Evolutionary conservation across 345 rosid species (phyloP), one percentile per base, ranked within the genome.

Genomic region (Eucalyptus dawsonii): DNA sequence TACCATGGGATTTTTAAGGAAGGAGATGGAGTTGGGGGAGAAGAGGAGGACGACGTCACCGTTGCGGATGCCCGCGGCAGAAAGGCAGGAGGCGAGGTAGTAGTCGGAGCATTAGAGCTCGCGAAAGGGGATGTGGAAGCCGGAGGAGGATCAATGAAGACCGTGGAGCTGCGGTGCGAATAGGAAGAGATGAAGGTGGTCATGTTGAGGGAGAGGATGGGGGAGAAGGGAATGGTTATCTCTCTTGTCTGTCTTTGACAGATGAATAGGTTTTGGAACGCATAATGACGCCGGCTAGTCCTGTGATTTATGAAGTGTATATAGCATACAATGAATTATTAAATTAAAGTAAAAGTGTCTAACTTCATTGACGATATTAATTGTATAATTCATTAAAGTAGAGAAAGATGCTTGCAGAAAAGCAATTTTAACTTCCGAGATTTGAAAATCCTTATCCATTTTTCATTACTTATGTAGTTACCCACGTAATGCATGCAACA

Each of bases 11-110:
- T 29, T 65, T 29, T 29, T 65, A 0, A 65, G 34, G 72, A 65
- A 65, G 72, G 19, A 65, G 31, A 65, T 29, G 72, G 72, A 65
- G 72, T 65, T 65, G 0, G 37, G 17, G 72, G 37, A 29, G 72
- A 62, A 14, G 72, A 29, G 72, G 37, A 62, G 16, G 34, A 62
- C 0, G 72, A 29, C 9, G 72, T 65, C 72, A 0, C 72, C 72
- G 37, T 65, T 65, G 37, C 5, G 0, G 19, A 65, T 29, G 37
- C 0, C 72, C 37, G 0, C 0, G 37, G 72, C 34, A 0, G 72
- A 65, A n/a, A 65, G 72, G 37, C 72, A 14, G 72, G 72, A 14
- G 76, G 76, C 0, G 9, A 65, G 76, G 37, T 14, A 65, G 76
- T 65, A 8, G 34, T 27, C 34, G 0, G 34, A 62, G 34, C 9